Evolutionary conservation across 164 flowering plant genomes (phyloP), one percentile per base, ranked within the genome.

Genomic region (Paratinospora sagittata): DNA sequence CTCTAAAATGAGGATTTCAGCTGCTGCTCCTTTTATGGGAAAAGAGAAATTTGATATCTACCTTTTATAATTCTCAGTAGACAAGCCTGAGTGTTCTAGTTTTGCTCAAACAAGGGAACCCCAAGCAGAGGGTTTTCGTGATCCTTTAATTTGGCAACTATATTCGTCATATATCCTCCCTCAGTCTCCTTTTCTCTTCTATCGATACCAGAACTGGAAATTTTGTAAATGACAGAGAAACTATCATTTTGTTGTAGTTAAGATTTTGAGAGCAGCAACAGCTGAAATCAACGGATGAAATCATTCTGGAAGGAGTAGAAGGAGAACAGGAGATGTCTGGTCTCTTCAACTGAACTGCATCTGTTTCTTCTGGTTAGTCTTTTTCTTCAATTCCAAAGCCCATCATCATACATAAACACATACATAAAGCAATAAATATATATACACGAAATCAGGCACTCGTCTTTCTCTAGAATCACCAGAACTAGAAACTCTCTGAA

Each of bases 11-110:
- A 70, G 39, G 55, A 23, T 3, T 52, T 55, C 27, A 24, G 23
- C 24, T 57, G 24, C 47, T 72, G 11, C 47, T 71, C 34, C 61
- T 63, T 73, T n/a, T 68, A 39, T 47, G 12, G 71, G 27, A 61
- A 68, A 68, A 39, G 6, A 24, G 27, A 17, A 26, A 26, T 16
- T 9, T 26, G 19, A 26, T 14, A 17, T n/a, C n/a, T n/a, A n/a
- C n/a, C n/a, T n/a, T n/a, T n/a, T n/a, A n/a, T n/a, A n/a, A 21
- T 66, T 65, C 24, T 30, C 17, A 64, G 62, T 23, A 66, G 39
- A 34, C 19, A 41, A 62, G 30, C 9, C 14, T 33, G 6, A 14
- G 5, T 11, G 6, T 16, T 13, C 43, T 24, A 26, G 5, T 27
- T n/a, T n/a, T 26, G 66, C 36, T 63, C 55, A 47, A 47, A 47